Conservation (phyloP, 1,284 basidiomycete species). For the Cerrena zonata region DNA sequence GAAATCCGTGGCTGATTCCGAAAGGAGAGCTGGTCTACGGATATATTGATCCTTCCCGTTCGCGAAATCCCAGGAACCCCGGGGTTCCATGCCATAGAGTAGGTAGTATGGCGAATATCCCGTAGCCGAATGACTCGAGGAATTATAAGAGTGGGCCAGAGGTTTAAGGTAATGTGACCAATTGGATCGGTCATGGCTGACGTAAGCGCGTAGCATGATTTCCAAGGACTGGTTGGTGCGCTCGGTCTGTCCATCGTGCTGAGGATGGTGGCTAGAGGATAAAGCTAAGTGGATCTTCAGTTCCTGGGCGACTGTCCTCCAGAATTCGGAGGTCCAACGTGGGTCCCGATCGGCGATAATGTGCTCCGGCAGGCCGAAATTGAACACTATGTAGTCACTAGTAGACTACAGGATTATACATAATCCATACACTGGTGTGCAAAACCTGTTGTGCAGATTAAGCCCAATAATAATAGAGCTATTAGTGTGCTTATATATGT, state of each 20-base stretch:
- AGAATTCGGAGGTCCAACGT: slow-evolving; percentile 13
- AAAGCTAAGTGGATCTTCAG: slow-evolving; percentile 10
- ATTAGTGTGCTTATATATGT: no score
- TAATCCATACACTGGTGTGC: no score
- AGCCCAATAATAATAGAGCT: no score
- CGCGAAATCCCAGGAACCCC: background rate
- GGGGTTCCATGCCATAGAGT: background rate
- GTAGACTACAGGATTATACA: no score
- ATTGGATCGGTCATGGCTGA: slow-evolving; percentile 3
- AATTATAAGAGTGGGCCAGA: slow-evolving; percentile 12
- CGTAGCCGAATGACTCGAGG: slow-evolving; percentile 8
- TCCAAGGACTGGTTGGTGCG: slow-evolving; percentile 16
- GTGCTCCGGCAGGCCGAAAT: slow-evolving; percentile 14
- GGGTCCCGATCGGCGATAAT: slow-evolving; percentile 16
- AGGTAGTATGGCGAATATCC: slow-evolving; percentile 10
- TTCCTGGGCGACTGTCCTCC: slow-evolving; percentile 10
- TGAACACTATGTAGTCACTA: slow-evolving; percentile 15
- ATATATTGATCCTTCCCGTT: background rate
- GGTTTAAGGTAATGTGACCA: slow-evolving; percentile 7
- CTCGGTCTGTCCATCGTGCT: slow-evolving; percentile 20
- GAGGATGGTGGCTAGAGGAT: slow-evolving; percentile 17
- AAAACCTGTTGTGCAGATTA: no score
- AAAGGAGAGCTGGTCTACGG: no score
- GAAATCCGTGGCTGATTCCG: background rate
- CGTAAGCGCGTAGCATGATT: slow-evolving; percentile 12